Base-by-base conservation (phyloP, 371 early-diverging fungal genomes). In the Fennellomyces sp. region DNA sequence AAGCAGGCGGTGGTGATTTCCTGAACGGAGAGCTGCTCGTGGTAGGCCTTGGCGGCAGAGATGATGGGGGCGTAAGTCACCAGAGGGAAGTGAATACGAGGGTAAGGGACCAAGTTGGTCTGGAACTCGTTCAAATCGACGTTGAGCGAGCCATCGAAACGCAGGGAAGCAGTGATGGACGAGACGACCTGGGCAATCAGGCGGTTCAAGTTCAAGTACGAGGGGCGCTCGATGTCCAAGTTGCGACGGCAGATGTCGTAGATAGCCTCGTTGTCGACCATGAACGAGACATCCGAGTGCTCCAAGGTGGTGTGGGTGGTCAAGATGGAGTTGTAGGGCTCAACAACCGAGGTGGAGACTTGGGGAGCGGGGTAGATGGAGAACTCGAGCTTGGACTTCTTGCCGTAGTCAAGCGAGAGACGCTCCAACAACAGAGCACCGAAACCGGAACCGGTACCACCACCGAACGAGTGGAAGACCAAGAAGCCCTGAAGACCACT, bases 401-500 rank as follows among this genome's bases (percentile, higher is more conserved):
- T 97, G 73, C 96, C 96, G 78, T 94, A 97, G 84, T 97, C 97
- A 48, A 90, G 88, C 31, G 95, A 92, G 57, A 99, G 88, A 63
- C 94, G 93, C 80, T 98, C 97, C 75, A 98, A 86, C 58, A 99
- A 86, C 61, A 98, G 86, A 56, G 98, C 95, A 73, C 97, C 98
- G 80, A 99, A 97, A 73, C 99, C 99, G 57, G 97, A 97, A 63
- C 99, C 99, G 60, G 99, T 98, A 70, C 99, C 99, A 78, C 99
- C 99, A 78, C 99, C 99, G 77, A 99, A 98, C 63, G 97, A 97
- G 88, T 98, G 98, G 92, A 96, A 97, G 74, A 97, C 95, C 36
- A 97, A 73, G 89, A 97, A 92, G 66, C 99, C 97, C 80, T 97
- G 96, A 50, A 97, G 91, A 72, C 97, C 97, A 41, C 93, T 91